Evolutionary conservation across 2,329 filamentous ascomycete species (phyloP), one percentile per base, ranked within the genome.

Genomic region (Pestalotiopsis sp.): DNA sequence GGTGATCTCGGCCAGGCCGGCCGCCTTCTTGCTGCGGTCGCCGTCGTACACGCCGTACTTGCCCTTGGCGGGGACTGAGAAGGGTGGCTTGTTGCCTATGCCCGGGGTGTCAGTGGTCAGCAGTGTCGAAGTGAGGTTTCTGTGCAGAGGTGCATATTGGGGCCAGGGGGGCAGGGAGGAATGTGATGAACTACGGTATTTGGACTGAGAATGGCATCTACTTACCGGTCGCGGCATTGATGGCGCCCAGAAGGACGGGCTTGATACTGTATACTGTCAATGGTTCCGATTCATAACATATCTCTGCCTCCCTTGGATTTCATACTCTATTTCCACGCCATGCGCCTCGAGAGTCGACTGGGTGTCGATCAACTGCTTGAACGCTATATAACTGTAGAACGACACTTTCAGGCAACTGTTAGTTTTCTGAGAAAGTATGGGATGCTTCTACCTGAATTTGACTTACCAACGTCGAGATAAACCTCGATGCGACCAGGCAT

Each of bases 61-160:
- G 25, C 86, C 90, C 82, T 95, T 95, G 58, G 88, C 89, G 2
- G 90, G 87, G 38, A 93, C 82, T 0, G 84, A 84, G 91, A 92
- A 94, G 1, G 93, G 93, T 0, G 93, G 92, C 72, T 88, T 88
- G 78, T 96, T 95, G 64, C 91, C 91, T 88, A 72, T 36, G 25
- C 64, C 63, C 3, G 58, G 1, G 7, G 45, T 14, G 36, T 70
- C n/a, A 57, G 67, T 25, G 20, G 4, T 23, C 20, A 23, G 20
- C 20, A 23, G 20, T 23, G 20, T 23, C 20, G 20, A 23, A 1
- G 20, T 23, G 20, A 23, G 20, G 17, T n/a, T 17, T n/a, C 14
- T n/a, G 45, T 14, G 14, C n/a, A 7, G 45, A 49, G 45, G 6
- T 17, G 14, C 1, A 9, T 49, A n/a, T 27, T 27, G 3, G 25